Conservation (phyloP, 352 stramenopile genomes). For the Phytopythium cucurbitacearum region DNA sequence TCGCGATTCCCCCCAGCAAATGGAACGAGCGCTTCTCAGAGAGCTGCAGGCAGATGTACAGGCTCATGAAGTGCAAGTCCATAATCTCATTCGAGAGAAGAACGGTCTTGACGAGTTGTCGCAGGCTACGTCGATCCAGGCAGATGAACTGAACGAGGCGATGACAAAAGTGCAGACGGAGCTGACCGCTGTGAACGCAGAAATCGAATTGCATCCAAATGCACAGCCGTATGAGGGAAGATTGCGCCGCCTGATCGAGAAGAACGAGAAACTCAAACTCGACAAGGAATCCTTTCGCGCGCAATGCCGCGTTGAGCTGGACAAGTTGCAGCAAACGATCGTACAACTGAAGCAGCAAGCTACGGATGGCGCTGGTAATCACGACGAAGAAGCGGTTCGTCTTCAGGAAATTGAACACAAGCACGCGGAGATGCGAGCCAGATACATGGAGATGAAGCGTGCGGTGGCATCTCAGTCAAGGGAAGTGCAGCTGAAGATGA, state of each 20-base stretch:
- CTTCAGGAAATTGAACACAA: conserved; percentile 60
- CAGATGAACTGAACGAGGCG: conserved; percentile 20
- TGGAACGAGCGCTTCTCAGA: conserved; percentile 9
- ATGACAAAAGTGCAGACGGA: conserved; percentile 37
- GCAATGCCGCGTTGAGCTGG: conserved; percentile 39
- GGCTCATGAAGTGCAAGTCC: conserved; percentile 24
- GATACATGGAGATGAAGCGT: conserved; percentile 65
- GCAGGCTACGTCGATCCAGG: conserved; percentile 18
- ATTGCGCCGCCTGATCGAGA: conserved; percentile 31
- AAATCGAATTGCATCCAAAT: conserved; percentile 22
- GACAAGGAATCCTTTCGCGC: conserved; percentile 43
- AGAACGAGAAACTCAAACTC: conserved; percentile 53
- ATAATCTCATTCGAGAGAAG: conserved; percentile 46
- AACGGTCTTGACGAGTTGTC: conserved; percentile 25
- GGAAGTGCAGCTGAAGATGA: conserved; percentile 50
- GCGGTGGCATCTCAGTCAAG: conserved; percentile 55
- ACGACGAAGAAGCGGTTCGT: conserved; percentile 43
- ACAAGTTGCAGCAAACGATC: conserved; percentile 29
- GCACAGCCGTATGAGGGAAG: conserved; percentile 18
- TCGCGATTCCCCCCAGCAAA: conserved; percentile 3
- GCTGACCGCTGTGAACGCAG: conserved; percentile 23
- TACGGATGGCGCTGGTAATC: conserved; percentile 18
- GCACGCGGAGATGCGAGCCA: conserved; percentile 56
- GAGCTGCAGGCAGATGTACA: conserved; percentile 22
- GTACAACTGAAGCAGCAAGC: conserved; percentile 37